phyloP scores from a whole-genome alignment of 2,329 filamentous ascomycete species.

The Aspergillus sp. region DNA sequence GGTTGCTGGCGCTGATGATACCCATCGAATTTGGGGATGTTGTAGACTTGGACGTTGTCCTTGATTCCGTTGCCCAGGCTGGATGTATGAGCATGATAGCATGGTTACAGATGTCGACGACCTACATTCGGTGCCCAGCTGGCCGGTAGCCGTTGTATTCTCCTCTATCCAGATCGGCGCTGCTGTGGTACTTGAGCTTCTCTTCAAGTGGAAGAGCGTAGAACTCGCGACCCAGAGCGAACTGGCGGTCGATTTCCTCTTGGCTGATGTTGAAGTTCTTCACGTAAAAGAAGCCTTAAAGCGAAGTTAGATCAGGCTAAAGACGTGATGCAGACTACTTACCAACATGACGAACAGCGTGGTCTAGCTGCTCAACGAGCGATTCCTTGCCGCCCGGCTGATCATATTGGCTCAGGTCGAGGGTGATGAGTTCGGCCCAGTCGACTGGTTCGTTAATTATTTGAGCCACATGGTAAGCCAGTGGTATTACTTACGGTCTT shows the following conservation, averaged over 20 bases:
- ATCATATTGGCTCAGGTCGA: slow-evolving; percentile 59
- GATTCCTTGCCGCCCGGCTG: slow-evolving; percentile 57
- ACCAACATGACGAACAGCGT: slow-evolving; percentile 53
- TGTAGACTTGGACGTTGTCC: slow-evolving; percentile 63
- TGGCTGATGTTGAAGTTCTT: slow-evolving; percentile 64
- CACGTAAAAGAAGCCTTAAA: slow-evolving; percentile 61
- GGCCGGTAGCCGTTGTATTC: slow-evolving; percentile 61
- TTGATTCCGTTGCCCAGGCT: slow-evolving; percentile 45
- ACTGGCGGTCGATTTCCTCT: slow-evolving; percentile 62
- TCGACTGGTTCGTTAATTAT: slow-evolving; percentile 28
- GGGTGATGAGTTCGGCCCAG: slow-evolving; percentile 60
- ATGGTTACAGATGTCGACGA: slow-evolving; percentile 1
- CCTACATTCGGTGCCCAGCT: slow-evolving; percentile 43
- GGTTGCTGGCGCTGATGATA: slow-evolving; percentile 51
- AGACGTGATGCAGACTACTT: slow-evolving; percentile 4
- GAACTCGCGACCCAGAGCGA: slow-evolving; percentile 61
- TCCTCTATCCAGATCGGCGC: slow-evolving; percentile 51
- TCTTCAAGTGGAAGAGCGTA: slow-evolving; percentile 60
- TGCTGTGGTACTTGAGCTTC: slow-evolving; percentile 57
- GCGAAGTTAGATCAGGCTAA: slow-evolving; percentile 3
- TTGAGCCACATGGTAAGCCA: not conserved
- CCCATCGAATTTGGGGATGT: slow-evolving; percentile 60
- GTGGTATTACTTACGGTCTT: slow-evolving; percentile 29
- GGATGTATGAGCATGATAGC: not conserved
- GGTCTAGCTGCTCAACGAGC: slow-evolving; percentile 56